Evolutionary conservation across 805 yeast species (phyloP).

Genomic region (Ogataea polymorpha): DNA sequence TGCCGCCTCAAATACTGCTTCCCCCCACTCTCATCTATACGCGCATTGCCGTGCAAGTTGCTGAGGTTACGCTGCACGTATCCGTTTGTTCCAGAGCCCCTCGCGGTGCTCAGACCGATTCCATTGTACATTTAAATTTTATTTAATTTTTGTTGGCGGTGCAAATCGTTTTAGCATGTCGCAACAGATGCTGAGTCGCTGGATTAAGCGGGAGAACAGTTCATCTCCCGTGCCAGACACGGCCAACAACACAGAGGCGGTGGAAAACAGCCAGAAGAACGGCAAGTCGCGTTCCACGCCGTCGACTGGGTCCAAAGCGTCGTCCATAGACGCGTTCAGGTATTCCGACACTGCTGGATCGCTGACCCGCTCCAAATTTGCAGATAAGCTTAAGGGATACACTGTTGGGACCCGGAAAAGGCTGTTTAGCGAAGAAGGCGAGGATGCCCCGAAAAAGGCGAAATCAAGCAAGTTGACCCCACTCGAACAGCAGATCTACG

Average conservation of each 20-base stretch:
- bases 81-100: conserved; percentile 67
- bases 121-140: conserved; percentile 41
- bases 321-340: conserved; percentile 6
- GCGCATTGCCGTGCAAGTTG: conserved; percentile 18
- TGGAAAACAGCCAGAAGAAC: background rate
- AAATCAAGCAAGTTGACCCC: conserved; percentile 55
- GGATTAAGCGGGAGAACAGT: conserved; percentile 6
- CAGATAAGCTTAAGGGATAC: conserved; percentile 6
- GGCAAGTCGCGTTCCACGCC: background rate
- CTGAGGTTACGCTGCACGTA: conserved; percentile 48
- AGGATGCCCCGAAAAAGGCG: conserved; percentile 9
- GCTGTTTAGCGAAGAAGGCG: conserved; percentile 2
- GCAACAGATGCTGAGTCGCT: conserved; percentile 26
- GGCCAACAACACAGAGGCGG: background rate
- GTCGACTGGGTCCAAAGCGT: background rate
- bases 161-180: conserved; percentile 14
- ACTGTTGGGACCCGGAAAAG: conserved; percentile 4
- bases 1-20: conserved; percentile 40
- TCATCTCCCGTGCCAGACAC: background rate
- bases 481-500: conserved; percentile 71
- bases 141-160: conserved; percentile 5
- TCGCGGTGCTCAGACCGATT: conserved; percentile 51
- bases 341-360: background rate
- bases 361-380: conserved; percentile 1
- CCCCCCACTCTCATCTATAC: conserved; percentile 28